phyloP scores from a whole-genome alignment of 2,329 filamentous ascomycete genomes.

The Stenocarpella maydis region DNA sequence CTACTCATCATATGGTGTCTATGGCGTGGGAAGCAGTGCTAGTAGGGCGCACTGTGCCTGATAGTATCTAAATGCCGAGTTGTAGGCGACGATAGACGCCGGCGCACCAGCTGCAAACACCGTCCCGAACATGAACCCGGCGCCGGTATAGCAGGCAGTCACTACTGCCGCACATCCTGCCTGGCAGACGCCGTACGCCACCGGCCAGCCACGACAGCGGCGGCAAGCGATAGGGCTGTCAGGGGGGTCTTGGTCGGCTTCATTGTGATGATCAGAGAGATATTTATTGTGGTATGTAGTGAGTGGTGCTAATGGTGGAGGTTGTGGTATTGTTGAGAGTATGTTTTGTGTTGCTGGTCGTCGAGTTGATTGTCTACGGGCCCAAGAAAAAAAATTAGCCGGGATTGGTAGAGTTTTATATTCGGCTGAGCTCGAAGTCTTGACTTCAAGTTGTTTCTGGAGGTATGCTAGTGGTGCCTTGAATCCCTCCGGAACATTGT shows the following conservation, averaged over 20 bases:
- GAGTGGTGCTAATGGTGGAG: neutral
- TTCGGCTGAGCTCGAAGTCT: neutral
- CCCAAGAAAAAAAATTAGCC: too few species aligned
- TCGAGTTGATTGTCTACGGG: neutral
- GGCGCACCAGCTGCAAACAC: neutral
- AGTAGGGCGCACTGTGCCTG: neutral
- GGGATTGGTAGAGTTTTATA: neutral
- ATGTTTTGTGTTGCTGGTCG: neutral
- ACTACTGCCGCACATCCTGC: neutral
- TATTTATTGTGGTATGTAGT: neutral
- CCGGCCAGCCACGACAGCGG: neutral
- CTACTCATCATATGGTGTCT: neutral
- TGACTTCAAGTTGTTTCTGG: neutral
- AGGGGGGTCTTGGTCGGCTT: neutral
- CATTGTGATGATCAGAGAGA: neutral
- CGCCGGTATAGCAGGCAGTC: neutral
- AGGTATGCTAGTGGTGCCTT: too few species aligned
- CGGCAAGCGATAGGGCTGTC: neutral
- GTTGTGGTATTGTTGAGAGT: neutral
- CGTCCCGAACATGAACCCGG: neutral
- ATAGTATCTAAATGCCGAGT: neutral
- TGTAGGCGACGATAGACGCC: neutral
- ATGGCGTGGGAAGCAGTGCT: neutral
- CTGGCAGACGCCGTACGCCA: conserved; percentile 6
- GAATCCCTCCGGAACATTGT: too few species aligned